Evolutionary conservation across 805 yeast species (phyloP).

Genomic region (Wickerhamiella azyma): DNA sequence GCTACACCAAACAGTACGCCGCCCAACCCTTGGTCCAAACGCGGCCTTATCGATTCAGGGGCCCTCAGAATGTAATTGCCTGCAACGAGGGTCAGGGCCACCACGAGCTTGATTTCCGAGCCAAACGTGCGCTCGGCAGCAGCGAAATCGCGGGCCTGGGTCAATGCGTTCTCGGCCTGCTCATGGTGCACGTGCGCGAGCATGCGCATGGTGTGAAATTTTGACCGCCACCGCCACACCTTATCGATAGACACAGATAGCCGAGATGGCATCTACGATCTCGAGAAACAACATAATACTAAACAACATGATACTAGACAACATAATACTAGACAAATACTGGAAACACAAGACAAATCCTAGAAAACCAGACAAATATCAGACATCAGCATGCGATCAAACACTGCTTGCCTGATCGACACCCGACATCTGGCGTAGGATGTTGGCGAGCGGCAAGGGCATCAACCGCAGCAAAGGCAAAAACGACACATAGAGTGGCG

Average conservation of each 20-base stretch:
- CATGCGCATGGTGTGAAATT: not conserved
- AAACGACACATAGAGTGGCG: conserved; percentile 66
- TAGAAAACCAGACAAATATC: no score
- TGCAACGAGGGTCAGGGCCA: conserved; percentile 4
- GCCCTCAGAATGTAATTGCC: not conserved
- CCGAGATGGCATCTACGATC: no score
- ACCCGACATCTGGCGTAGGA: conserved; percentile 45
- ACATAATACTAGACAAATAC: no score
- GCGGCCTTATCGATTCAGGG: not conserved
- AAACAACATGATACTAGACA: no score
- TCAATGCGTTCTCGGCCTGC: not conserved
- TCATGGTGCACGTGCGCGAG: not conserved
- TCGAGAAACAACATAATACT: no score
- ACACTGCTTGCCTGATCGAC: conserved; percentile 38
- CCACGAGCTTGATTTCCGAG: not conserved
- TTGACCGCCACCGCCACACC: no score
- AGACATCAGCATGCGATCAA: no score
- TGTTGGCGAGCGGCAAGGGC: conserved; percentile 57
- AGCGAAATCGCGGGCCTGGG: conserved; percentile 7
- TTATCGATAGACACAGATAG: no score
- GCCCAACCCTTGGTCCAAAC: not conserved
- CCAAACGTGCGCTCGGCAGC: conserved; percentile 2
- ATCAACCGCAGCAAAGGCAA: conserved; percentile 50
- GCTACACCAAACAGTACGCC: not conserved
- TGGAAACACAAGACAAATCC: no score